phyloP scores from a whole-genome alignment of 108 stramenopile species.

The Parmales sp. region DNA sequence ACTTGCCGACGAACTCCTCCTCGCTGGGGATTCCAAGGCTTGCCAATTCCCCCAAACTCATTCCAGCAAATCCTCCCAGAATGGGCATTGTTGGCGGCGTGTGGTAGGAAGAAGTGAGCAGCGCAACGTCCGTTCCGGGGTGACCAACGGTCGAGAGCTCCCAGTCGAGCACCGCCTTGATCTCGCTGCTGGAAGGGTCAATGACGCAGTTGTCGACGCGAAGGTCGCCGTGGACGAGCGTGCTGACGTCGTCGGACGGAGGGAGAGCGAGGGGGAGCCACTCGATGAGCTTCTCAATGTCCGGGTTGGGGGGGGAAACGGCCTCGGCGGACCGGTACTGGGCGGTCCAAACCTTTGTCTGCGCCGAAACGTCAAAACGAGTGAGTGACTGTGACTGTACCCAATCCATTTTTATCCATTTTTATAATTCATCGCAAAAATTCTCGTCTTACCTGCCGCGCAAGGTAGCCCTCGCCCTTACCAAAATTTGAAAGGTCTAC shows the following conservation, averaged over 20 bases:
- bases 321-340: not conserved
- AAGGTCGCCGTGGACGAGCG: slow-evolving; percentile 28
- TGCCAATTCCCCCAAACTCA: not conserved
- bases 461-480: slow-evolving; percentile 12
- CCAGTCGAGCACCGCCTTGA: slow-evolving; percentile 31
- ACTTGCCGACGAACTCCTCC: slow-evolving; percentile 2
- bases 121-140: slow-evolving; percentile 24
- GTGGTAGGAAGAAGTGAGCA: slow-evolving; percentile 12
- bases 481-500: not conserved
- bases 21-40: slow-evolving; percentile 16
- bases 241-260: not conserved
- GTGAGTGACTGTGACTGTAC: too few relatives aligned
- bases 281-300: slow-evolving; percentile 2
- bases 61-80: not conserved
- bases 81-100: slow-evolving; percentile 4
- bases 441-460: not conserved
- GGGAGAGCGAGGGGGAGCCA: slow-evolving; percentile 4
- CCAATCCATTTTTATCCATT: not conserved
- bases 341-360: too few relatives aligned
- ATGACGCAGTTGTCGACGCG: slow-evolving; percentile 17
- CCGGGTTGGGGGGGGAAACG: not conserved
- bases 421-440: too few relatives aligned
- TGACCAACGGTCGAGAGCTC: slow-evolving; percentile 30
- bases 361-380: too few relatives aligned
- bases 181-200: not conserved